Conservation (phyloP, 164 flowering plant genomes). For the Chimonanthus salicifolius region DNA sequence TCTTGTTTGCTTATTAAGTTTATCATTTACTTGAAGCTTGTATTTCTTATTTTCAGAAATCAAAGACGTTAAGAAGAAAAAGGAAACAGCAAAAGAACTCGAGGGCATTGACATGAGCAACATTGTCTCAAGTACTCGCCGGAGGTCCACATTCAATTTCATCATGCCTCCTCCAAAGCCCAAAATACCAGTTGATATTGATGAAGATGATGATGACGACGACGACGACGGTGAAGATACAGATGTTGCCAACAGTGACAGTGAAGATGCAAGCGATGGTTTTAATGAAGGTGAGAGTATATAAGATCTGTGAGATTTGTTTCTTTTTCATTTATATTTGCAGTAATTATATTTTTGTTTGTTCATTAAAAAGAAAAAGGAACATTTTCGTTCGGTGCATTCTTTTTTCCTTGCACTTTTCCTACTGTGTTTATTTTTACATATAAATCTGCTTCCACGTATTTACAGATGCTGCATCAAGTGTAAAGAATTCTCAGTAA, state of each 20-base stretch:
- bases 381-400: no score
- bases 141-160: slow-evolving; percentile 64
- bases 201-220: slow-evolving; percentile 30
- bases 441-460: no score
- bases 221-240: slow-evolving; percentile 39
- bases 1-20: not conserved
- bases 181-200: slow-evolving; percentile 36
- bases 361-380: no score
- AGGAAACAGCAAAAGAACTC: slow-evolving; percentile 86
- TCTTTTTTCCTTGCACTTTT: no score
- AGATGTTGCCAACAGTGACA: slow-evolving; percentile 27
- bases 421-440: no score
- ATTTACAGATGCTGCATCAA: no score
- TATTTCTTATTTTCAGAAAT: slow-evolving; percentile 44
- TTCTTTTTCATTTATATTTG: no score
- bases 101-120: slow-evolving; percentile 94
- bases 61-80: slow-evolving; percentile 66
- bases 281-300: slow-evolving; percentile 35
- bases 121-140: slow-evolving; percentile 69
- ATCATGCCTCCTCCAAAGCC: slow-evolving; percentile 56
- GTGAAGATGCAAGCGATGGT: slow-evolving; percentile 35
- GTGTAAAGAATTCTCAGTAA: no score
- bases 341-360: no score
- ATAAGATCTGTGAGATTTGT: no score
- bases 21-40: not conserved